Conservation (phyloP, 176 grass and related monocot genomes). For the Canna indica region DNA sequence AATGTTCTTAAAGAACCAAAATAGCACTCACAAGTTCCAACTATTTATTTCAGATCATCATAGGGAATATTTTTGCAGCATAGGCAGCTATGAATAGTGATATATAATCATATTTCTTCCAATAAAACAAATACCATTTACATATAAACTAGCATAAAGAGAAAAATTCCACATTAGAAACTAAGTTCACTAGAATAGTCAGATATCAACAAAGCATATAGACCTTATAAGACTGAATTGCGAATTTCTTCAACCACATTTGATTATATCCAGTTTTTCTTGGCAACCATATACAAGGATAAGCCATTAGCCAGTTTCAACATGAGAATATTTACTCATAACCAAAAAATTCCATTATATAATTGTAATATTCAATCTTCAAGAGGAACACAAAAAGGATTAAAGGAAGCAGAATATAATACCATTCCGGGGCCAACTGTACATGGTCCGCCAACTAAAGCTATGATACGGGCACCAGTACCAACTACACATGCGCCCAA, state of each 20-base stretch:
- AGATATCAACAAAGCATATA: neutral
- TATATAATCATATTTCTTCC: neutral
- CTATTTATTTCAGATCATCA: neutral
- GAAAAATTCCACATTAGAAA: neutral
- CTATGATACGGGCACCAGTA: conserved; percentile 84
- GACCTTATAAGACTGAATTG: neutral
- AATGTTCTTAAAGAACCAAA: neutral
- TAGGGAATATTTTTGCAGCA: neutral
- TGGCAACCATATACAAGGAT: too few species aligned
- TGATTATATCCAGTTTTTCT: too few species aligned
- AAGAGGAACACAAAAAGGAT: neutral
- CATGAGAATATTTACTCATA: neutral
- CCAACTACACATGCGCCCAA: conserved; percentile 78
- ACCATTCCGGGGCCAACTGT: conserved; percentile 93
- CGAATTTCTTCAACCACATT: too few species aligned
- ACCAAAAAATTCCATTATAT: too few species aligned
- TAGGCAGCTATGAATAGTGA: neutral
- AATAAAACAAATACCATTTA: neutral
- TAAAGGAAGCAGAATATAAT: conserved; percentile 22
- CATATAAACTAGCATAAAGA: neutral
- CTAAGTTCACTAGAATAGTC: neutral
- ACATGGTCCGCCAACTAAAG: conserved; percentile 80
- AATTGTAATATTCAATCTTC: neutral
- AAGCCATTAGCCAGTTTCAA: neutral
- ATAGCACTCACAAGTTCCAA: neutral